Percentiles rank a stretch among this genome's conserved stretches.
These are phyloP conservation scores for Paraphaeosphaeria sporulosa DNA, from an alignment of 2,329 filamentous ascomycete genomes.

Conservation along the genomic window DNA sequence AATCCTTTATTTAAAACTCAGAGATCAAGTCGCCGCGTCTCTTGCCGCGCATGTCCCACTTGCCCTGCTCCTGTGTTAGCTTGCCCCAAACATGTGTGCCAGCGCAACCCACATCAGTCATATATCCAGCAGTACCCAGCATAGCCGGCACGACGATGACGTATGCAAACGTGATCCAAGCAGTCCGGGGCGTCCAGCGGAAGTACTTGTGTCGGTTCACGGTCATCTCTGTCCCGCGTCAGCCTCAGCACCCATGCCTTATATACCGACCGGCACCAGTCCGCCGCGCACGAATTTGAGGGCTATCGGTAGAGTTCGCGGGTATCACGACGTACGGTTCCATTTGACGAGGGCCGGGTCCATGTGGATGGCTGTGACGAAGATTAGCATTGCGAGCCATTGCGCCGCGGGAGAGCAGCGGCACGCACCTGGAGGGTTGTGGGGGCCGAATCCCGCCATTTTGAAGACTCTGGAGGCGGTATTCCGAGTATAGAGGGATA, in stretches of 20 bases:
- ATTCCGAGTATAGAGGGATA: constrained; percentile 7
- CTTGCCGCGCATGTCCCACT: constrained; percentile 86
- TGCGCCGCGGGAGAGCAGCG: neutral
- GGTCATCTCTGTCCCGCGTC: constrained; percentile 71
- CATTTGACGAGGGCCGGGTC: constrained; percentile 66
- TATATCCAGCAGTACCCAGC: constrained; percentile 76
- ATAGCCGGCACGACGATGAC: constrained; percentile 74
- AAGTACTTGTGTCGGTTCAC: constrained; percentile 92
- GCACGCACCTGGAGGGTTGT: constrained; percentile 32
- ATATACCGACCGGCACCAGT: neutral
- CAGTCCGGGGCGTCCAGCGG: constrained; percentile 87
- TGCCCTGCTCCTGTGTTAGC: constrained; percentile 67
- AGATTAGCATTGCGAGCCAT: constrained; percentile 33
- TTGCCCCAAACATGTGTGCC: neutral
- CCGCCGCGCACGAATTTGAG: neutral
- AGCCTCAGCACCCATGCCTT: constrained; percentile 18
- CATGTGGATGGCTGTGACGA: constrained; percentile 55
- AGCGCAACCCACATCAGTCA: constrained; percentile 79
- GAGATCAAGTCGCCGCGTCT: constrained; percentile 82
- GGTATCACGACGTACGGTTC: constrained; percentile 57
- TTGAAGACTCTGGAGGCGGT: constrained; percentile 24
- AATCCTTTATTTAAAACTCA: constrained; percentile 68
- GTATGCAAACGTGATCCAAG: constrained; percentile 80
- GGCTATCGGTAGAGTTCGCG: constrained; percentile 5
- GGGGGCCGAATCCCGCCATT: constrained; percentile 37